Evolutionary conservation across 176 grass and related monocot genomes (phyloP), one percentile per base, ranked within the genome.

Genomic region (Eleusine coracana): DNA sequence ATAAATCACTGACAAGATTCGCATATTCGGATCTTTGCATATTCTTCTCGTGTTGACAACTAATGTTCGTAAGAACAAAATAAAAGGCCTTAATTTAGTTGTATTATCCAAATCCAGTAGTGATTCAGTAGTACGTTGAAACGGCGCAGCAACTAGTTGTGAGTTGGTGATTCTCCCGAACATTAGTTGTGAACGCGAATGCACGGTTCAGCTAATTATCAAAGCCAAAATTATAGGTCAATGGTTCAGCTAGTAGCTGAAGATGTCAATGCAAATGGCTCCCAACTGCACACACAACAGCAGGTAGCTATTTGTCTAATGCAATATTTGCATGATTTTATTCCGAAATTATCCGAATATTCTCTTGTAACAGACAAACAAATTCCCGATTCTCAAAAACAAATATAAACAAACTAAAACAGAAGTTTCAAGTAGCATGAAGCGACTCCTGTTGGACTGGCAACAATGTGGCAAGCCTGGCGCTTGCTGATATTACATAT

Each of bases 11-110:
- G 61, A 10, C 15, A 51, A 23, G 44, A 9, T n/a, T 66, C 61
- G 66, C 67, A 71, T 81, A 81, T 81, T 71, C 66, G 79, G 21
- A 81, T 81, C 79, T 81, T 67, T 2, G 2, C 58, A 51, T 48
- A 51, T 23, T 49, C 9, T 75, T 68, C 31, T 42, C 46, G 14
- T 34, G 50, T 76, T 68, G 72, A 68, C 48, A 41, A 7, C 28
- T 4, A 12, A 45, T 42, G 5, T 29, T 49, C 7, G n/a, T 39
- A 75, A 12, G 31, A 31, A 31, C 31, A 31, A 31, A 31, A 31
- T 31, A 31, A 31, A 31, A 31, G 31, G 31, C 31, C 31, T 31
- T 31, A 1, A 31, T 31, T 31, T 31, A 31, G 31, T 31, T 66
- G 55, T 50, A 25, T 39, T 48, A 66, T 34, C 50, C 50, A 52